phyloP scores from a whole-genome alignment of 2,329 filamentous ascomycete species.

The Talaromyces sp. region DNA sequence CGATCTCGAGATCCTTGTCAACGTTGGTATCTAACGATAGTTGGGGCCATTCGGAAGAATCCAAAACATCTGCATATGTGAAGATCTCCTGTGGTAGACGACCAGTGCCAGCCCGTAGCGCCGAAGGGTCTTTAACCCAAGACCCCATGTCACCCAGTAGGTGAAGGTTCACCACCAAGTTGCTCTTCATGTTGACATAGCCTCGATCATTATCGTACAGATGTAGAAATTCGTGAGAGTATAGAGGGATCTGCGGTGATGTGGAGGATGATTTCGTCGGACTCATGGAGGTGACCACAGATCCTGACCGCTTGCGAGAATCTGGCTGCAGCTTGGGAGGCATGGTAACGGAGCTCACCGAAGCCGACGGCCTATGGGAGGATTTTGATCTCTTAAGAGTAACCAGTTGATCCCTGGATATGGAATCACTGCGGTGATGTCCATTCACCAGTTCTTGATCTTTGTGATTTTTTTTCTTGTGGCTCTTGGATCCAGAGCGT shows the following conservation, averaged over 20 bases:
- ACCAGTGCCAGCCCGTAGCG: conserved; percentile 61
- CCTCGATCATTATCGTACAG: conserved; percentile 62
- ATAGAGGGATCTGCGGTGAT: conserved; percentile 60
- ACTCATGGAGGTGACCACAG: conserved; percentile 60
- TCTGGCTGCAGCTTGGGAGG: conserved; percentile 61
- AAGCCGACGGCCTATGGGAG: conserved; percentile 73
- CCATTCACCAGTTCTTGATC: conserved; percentile 64
- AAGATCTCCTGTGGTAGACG: conserved; percentile 64
- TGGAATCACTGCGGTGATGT: conserved; percentile 55
- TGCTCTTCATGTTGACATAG: conserved; percentile 59
- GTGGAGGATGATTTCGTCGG: conserved; percentile 57
- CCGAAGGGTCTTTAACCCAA: conserved; percentile 72
- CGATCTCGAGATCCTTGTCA: conserved; percentile 43
- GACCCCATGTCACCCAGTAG: conserved; percentile 69
- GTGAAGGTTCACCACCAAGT: conserved; percentile 69
- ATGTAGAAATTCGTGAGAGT: conserved; percentile 69
- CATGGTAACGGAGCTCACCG: conserved; percentile 62
- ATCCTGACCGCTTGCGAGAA: conserved; percentile 57
- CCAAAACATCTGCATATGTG: conserved; percentile 53
- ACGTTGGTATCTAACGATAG: conserved; percentile 51
- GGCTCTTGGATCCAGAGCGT: conserved; percentile 69
- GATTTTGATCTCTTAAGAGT: conserved; percentile 68
- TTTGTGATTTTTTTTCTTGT: conserved; percentile 77
- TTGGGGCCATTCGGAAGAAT: conserved; percentile 50
- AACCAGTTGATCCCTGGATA: conserved; percentile 49